Base-by-base conservation (phyloP, 208 protist species). In the Tetramitus jugosus region DNA sequence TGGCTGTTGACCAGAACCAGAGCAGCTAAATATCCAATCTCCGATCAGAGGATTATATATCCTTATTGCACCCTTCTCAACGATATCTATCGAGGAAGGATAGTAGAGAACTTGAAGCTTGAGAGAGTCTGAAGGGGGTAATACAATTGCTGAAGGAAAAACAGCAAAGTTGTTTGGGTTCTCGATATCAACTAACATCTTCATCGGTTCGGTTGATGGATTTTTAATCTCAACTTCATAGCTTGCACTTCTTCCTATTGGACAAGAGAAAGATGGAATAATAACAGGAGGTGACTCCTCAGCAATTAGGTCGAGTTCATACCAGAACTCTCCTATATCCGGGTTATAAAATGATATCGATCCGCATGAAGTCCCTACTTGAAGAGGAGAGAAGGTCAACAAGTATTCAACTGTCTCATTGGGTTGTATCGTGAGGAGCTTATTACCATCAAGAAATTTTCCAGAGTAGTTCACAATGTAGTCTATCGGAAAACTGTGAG, bases 321-420 rank as follows among this genome's bases (percentile, higher is more conserved):
- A 96, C 94, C 92, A 95, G 79, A 94, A 97, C 87, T 97, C 92
- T n/a, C 94, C 94, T 1, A 89, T 84, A 26, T 83, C 86, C 29
- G 91, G 84, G 82, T 91, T 94, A 83, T 85, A 86, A 76, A 97
- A 94, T 35, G 89, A 85, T 39, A 97, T 78, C 0, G 86, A 80
- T 14, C 91, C 92, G 20, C 85, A 83, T 60, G 83, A 84, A 53
- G 80, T 84, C 40, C 91, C 92, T 60, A 86, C 79, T n/a, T 84
- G 74, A 39, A 91, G 84, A n/a, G 94, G 94, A 35, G 86, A 81
- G 83, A 92, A 97, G 42, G 92, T 77, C 45, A 93, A 85, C 40
- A 85, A 84, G 82, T 95, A 96, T 23, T 81, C 75, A 23, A 84
- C 80, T 20, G 76, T 76, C 33, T 85, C 83, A n/a, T n/a, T n/a